These are phyloP conservation scores for Wallacemonas collosoma DNA, from an alignment of 208 protist species.

Conservation along the genomic window DNA sequence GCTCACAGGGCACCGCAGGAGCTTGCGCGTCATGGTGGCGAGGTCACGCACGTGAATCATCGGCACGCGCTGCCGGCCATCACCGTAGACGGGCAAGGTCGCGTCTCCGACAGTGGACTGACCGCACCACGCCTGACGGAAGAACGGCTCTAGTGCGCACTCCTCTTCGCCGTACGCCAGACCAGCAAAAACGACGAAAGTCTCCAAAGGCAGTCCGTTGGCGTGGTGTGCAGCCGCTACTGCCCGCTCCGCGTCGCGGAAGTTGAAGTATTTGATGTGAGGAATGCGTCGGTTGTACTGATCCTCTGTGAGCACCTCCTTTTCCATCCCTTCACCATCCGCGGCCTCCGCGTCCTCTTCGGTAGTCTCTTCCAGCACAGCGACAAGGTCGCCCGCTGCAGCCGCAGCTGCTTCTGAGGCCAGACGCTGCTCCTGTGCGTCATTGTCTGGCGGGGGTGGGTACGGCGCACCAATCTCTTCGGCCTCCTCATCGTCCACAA, in stretches of 20 bases:
- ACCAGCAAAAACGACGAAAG: slow-evolving; percentile 90
- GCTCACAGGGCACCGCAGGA: slow-evolving; percentile 49
- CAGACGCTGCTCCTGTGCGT: slow-evolving; percentile 32
- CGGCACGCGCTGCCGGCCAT: slow-evolving; percentile 86
- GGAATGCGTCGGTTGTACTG: slow-evolving; percentile 93
- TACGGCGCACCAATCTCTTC: slow-evolving; percentile 40
- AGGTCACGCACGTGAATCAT: slow-evolving; percentile 94
- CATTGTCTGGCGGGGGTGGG: slow-evolving; percentile 35
- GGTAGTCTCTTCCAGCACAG: slow-evolving; percentile 11
- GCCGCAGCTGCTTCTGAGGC: slow-evolving; percentile 28
- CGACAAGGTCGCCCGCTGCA: slow-evolving; percentile 11
- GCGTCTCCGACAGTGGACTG: slow-evolving; percentile 6
- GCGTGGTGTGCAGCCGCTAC: slow-evolving; percentile 82
- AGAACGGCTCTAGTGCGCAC: slow-evolving; percentile 84
- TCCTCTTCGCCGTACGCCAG: slow-evolving; percentile 93
- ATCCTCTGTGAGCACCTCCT: slow-evolving; percentile 91
- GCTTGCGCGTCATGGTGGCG: slow-evolving; percentile 73
- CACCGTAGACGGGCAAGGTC: slow-evolving; percentile 85
- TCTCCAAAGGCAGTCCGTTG: slow-evolving; percentile 77
- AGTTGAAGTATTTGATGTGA: slow-evolving; percentile 91
- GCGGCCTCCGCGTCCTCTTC: slow-evolving; percentile 25
- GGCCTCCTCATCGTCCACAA: slow-evolving; percentile 16
- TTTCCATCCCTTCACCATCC: slow-evolving; percentile 20
- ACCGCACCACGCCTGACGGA: slow-evolving; percentile 87
- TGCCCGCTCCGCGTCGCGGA: slow-evolving; percentile 92